Base-by-base conservation (phyloP, 2,329 filamentous ascomycete genomes). In the Sordariomycetes sp. region DNA sequence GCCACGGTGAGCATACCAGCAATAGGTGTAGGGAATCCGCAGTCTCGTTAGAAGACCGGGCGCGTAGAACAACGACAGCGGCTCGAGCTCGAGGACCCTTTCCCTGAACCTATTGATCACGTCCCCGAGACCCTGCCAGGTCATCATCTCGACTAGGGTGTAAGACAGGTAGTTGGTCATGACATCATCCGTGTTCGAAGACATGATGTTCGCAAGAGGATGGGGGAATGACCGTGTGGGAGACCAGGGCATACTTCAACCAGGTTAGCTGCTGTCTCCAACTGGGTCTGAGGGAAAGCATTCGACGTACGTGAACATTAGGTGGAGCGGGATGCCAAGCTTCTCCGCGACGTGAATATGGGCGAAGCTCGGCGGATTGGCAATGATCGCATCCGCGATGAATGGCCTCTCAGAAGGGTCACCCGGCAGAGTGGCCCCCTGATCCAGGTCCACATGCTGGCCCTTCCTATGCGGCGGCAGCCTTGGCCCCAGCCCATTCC, bases 111-210 rank as follows among this genome's bases (percentile, higher is more conserved):
- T 81, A 67, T 97, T 97, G 67, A 97, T 93, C 6, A 97, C 77
- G 70, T 97, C 92, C 43, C 92, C 92, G 3, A 96, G 74, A 0
- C 90, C 91, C 71, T 96, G 90, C 90, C 90, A 96, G 12, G 91
- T 92, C 79, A 96, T 84, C 81, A 95, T 89, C 64, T 96, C 91
- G 2, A 96, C 88, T 22, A 96, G 75, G 0, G 87, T 85, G 65
- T 96, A 96, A 0, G 87, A 89, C 59, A 95, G 78, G 66, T 89
- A 93, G 64, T 94, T 96, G 1, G 89, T 87, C 60, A 90, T 79
- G n/a, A 82, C 82, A 5, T 83, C 78, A 64, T 94, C 89, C 1
- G 87, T 87, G 64, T 90, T 90, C 0, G 86, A 83, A 1, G 83
- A 84, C 61, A 89, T 81, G 59, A 96, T 86, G 62, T 94, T 93